Conservation (phyloP, 1,284 basidiomycete species). For the Sporisorium reilianum region DNA sequence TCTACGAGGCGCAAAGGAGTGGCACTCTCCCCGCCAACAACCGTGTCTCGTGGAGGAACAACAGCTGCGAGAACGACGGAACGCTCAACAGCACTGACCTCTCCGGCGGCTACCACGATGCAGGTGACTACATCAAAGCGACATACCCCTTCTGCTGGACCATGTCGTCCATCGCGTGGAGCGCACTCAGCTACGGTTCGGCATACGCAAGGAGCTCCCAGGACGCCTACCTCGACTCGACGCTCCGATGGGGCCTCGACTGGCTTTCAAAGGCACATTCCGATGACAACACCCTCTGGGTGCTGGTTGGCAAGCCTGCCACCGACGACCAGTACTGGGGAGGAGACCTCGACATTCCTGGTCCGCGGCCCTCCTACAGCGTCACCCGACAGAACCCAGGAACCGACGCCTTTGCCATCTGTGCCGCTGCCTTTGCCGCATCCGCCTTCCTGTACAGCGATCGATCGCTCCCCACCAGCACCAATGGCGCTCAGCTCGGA, state of each 20-base stretch:
- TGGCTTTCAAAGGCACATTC: slow-evolving; percentile 93
- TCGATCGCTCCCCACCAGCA: slow-evolving; percentile 32
- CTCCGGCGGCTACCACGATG: slow-evolving; percentile 89
- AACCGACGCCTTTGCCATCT: slow-evolving; percentile 85
- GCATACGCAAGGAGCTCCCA: slow-evolving; percentile 86
- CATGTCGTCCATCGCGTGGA: slow-evolving; percentile 86
- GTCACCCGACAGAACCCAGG: slow-evolving; percentile 83
- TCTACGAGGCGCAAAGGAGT: slow-evolving; percentile 90
- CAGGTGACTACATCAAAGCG: slow-evolving; percentile 83
- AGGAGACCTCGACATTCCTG: slow-evolving; percentile 82
- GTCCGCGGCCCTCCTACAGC: slow-evolving; percentile 79
- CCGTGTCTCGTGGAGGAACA: slow-evolving; percentile 87
- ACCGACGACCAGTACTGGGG: slow-evolving; percentile 87
- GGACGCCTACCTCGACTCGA: slow-evolving; percentile 84
- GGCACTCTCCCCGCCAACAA: slow-evolving; percentile 79
- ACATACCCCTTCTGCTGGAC: slow-evolving; percentile 76
- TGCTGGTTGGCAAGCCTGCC: slow-evolving; percentile 79
- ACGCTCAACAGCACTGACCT: slow-evolving; percentile 80
- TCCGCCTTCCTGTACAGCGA: slow-evolving; percentile 81
- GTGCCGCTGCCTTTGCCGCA: slow-evolving; percentile 86
- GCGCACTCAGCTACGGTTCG: slow-evolving; percentile 82
- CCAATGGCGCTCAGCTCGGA: slow-evolving; percentile 25
- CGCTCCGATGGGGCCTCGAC: slow-evolving; percentile 83
- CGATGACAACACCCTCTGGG: slow-evolving; percentile 78
- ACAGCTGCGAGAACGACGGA: slow-evolving; percentile 82